phyloP scores from a whole-genome alignment of 2,329 filamentous ascomycete species.

The Fusarium sp. region DNA sequence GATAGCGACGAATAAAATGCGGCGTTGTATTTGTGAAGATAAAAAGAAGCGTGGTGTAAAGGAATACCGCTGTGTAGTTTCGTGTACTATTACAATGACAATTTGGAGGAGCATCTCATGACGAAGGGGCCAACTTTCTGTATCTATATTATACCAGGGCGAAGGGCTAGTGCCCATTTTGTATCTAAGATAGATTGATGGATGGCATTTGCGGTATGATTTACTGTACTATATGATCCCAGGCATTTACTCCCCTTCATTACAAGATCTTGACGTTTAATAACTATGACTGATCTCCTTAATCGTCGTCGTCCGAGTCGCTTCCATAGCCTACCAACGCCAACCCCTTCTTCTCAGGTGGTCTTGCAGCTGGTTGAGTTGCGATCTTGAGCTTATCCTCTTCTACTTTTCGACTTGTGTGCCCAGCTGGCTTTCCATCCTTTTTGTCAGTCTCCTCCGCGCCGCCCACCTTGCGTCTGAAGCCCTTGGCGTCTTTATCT shows the following conservation, averaged over 20 bases:
- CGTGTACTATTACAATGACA: constrained; percentile 40
- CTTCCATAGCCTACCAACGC: constrained; percentile 66
- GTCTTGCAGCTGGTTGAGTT: constrained; percentile 7
- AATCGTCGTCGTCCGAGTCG: constrained; percentile 62
- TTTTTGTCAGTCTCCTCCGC: constrained; percentile 22
- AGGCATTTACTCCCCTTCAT: constrained; percentile 39
- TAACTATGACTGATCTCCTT: background rate
- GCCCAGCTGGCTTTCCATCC: constrained; percentile 28
- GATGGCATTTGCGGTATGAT: constrained; percentile 21
- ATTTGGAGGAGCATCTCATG: constrained; percentile 17
- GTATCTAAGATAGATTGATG: constrained; percentile 40
- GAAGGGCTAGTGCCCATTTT: constrained; percentile 19
- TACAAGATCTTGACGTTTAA: background rate
- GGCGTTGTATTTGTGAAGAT: constrained; percentile 1
- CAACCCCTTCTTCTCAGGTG: constrained; percentile 46
- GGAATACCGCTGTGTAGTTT: constrained; percentile 21
- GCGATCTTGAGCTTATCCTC: constrained; percentile 20
- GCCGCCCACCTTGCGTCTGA: constrained; percentile 47
- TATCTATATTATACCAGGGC: constrained; percentile 42
- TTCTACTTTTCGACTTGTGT: constrained; percentile 19
- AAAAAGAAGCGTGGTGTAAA: constrained; percentile 2
- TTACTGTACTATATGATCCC: constrained; percentile 34
- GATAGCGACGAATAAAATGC: constrained; percentile 52
- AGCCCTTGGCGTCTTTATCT: constrained; percentile 54
- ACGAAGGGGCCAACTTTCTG: constrained; percentile 31